Evolutionary conservation across 305 asterid genomes (phyloP), one percentile per base, ranked within the genome.

Genomic region (Solanum hybrid): DNA sequence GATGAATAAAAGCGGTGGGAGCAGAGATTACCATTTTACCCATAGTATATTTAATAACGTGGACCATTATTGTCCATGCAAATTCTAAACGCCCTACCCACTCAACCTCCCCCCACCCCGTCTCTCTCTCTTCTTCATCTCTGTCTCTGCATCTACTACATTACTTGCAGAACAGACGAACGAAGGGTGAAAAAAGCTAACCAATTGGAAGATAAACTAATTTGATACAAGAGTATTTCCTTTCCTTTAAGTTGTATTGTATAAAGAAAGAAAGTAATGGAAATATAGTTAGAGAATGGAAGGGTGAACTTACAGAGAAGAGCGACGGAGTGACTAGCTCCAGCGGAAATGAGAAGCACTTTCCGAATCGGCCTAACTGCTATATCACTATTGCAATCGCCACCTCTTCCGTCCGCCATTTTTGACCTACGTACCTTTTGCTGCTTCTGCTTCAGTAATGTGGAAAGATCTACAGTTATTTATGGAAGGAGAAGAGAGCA

Each of bases 31-130:
- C 93, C 5, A 10, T 60, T 88, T 77, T 91, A 38, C 89, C 92
- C 90, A 80, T 80, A 16, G 86, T 27, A 51, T 89, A 32, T 24
- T 76, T 17, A 26, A 64, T 64, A 56, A 93, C 95, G 96, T 95
- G 98, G 95, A 94, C 90, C 93, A 92, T 90, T 92, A 76, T 85
- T 16, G 92, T 93, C 98, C 96, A 93, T 89, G 94, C 93, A 94
- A 90, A 73, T 46, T 76, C 66, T 79, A 79, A 32, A 78, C n/a
- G 29, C 32, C 85, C 38, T 37, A n/a, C 56, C 60, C 56, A 40
- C 82, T 5, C 46, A 22, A 6, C 9, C 34, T 14, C 6, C 29
- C 5, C 69, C 71, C 69, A 2, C 9, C 4, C 69, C 7, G 4
- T 1, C 86, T 24, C 64, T 24, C 11, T 56, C 69, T 42, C 87